A percentile compares a stretch with the other conserved stretches of the same genome.
Evolutionary conservation across 2,329 filamentous ascomycete species (phyloP).

Genomic region (Teratosphaeria epicoccoides): DNA sequence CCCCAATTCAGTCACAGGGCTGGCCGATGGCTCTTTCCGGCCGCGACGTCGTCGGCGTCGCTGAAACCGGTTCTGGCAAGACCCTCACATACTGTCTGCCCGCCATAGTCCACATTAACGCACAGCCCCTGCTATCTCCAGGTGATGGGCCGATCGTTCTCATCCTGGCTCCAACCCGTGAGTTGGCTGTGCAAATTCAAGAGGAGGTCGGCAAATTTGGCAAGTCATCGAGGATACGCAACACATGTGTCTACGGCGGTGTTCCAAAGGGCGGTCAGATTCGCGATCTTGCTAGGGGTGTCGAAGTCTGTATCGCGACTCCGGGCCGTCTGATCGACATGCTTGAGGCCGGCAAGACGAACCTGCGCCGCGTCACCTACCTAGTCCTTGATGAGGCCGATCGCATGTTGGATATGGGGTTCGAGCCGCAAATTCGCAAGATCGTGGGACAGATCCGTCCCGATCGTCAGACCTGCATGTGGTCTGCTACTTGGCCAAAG

Average conservation of each 20-base stretch:
- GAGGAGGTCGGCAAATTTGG: slow-evolving; percentile 98
- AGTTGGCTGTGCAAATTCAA: slow-evolving; percentile 97
- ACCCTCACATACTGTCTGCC: slow-evolving; percentile 96
- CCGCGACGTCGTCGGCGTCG: slow-evolving; percentile 97
- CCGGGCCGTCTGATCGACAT: slow-evolving; percentile 97
- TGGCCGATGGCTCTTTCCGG: slow-evolving; percentile 99
- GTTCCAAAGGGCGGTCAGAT: slow-evolving; percentile 97
- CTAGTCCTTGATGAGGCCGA: slow-evolving; percentile 97
- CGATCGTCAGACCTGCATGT: slow-evolving; percentile 98
- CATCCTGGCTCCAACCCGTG: slow-evolving; percentile 90
- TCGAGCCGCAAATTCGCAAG: slow-evolving; percentile 98
- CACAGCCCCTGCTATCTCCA: slow-evolving; percentile 86
- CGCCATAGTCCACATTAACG: slow-evolving; percentile 98
- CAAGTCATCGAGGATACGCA: slow-evolving; percentile 93
- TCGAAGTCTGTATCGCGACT: slow-evolving; percentile 97
- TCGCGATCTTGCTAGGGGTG: slow-evolving; percentile 83
- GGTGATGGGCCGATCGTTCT: slow-evolving; percentile 95
- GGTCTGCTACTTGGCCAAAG: slow-evolving; percentile 99
- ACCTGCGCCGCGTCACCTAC: slow-evolving; percentile 95
- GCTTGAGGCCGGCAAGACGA: slow-evolving; percentile 95
- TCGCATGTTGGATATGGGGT: slow-evolving; percentile 99
- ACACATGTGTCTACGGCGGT: slow-evolving; percentile 98
- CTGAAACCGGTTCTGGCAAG: slow-evolving; percentile 98
- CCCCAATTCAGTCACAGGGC: slow-evolving; percentile 93
- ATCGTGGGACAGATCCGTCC: slow-evolving; percentile 96